These are phyloP conservation scores for Arthrobotrys megalospora DNA, from an alignment of 2,329 filamentous ascomycete genomes.

Conservation along the genomic window DNA sequence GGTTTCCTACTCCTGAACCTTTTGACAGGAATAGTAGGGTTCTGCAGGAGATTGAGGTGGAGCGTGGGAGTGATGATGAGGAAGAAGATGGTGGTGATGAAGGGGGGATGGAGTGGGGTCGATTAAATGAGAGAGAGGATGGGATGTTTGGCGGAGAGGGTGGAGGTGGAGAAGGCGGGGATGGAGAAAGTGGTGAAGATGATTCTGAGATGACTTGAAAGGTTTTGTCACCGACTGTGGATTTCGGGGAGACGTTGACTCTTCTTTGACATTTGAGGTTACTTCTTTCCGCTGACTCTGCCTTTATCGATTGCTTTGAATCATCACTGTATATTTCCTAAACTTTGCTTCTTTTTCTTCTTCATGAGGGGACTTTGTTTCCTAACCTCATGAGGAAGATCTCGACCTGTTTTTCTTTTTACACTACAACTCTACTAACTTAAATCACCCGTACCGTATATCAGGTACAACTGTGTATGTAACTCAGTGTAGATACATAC, in stretches of 20 bases:
- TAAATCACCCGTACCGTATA: too few relatives aligned
- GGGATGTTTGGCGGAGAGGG: not conserved
- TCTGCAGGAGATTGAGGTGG: not conserved
- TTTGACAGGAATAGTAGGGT: not conserved
- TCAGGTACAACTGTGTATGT: too few relatives aligned
- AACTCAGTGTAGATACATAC: too few relatives aligned
- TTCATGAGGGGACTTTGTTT: too few relatives aligned
- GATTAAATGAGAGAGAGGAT: not conserved
- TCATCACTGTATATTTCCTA: too few relatives aligned
- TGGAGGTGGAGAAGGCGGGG: not conserved
- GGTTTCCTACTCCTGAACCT: slow-evolving; percentile 27
- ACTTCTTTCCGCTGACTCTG: not conserved
- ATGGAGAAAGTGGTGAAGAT: not conserved
- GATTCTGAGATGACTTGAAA: not conserved
- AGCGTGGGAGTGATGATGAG: not conserved
- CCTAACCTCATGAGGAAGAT: too few relatives aligned
- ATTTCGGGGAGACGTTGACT: not conserved
- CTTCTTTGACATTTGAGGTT: not conserved
- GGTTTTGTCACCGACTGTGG: not conserved
- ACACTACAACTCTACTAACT: too few relatives aligned
- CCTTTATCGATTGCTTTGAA: too few relatives aligned
- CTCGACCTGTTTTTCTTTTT: too few relatives aligned
- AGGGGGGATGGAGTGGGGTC: not conserved
- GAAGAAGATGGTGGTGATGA: not conserved
- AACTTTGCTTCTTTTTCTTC: too few relatives aligned